These are phyloP conservation scores for Ascodesmis nigricans DNA, from an alignment of 495 filamentous ascomycete genomes.

Conservation along the genomic window DNA sequence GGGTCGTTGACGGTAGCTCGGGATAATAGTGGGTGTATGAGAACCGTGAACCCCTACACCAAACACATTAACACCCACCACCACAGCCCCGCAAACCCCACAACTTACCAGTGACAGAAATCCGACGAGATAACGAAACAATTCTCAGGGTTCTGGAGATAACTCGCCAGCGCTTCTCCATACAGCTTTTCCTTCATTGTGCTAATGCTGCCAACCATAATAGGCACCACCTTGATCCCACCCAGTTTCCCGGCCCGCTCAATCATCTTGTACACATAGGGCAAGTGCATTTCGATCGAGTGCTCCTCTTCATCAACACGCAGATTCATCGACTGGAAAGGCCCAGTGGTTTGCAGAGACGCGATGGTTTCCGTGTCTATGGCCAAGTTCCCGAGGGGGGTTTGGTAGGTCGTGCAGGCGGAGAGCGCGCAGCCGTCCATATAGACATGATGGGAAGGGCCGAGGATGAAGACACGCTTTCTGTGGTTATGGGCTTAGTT, in stretches of 20 bases:
- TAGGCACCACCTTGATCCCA: slow-evolving; percentile 44
- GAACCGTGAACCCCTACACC: slow-evolving; percentile 43
- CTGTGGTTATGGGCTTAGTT: slow-evolving; percentile 21
- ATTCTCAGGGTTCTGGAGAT: slow-evolving; percentile 51
- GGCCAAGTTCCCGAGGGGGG: slow-evolving; percentile 59
- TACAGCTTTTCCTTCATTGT: slow-evolving; percentile 42
- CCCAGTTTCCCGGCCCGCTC: slow-evolving; percentile 30
- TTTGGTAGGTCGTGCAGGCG: slow-evolving; percentile 50
- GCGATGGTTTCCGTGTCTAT: slow-evolving; percentile 48
- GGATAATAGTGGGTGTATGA: slow-evolving; percentile 61
- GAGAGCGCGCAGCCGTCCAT: slow-evolving; percentile 59
- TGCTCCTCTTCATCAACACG: slow-evolving; percentile 68
- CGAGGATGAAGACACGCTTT: slow-evolving; percentile 82
- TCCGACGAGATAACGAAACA: slow-evolving; percentile 80
- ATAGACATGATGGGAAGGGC: slow-evolving; percentile 78
- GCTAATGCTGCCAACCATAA: slow-evolving; percentile 64
- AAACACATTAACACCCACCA: slow-evolving; percentile 1
- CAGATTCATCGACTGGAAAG: slow-evolving; percentile 51
- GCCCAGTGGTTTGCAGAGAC: slow-evolving; percentile 35
- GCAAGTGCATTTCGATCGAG: slow-evolving; percentile 90
- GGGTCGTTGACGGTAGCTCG: slow-evolving; percentile 24
- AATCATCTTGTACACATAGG: slow-evolving; percentile 75
- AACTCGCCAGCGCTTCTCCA: slow-evolving; percentile 52
- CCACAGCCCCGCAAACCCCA: too few relatives aligned
- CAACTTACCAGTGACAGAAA: slow-evolving; percentile 68